Base-by-base conservation (phyloP, 2,329 filamentous ascomycete species). In the Berkeleyomyces rouxiae region DNA sequence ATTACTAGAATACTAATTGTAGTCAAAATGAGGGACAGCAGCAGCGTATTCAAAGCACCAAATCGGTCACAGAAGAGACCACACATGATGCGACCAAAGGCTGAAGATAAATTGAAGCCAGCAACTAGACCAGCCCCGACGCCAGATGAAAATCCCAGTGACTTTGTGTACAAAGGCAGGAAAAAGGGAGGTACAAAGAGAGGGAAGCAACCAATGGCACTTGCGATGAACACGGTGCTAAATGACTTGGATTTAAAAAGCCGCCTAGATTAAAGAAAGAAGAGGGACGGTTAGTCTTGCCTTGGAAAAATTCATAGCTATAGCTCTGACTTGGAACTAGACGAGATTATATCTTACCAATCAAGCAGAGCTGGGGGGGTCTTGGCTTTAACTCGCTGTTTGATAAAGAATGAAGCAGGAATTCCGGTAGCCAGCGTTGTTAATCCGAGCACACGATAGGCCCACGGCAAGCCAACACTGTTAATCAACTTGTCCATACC, bases 151-250 rank as follows among this genome's bases (percentile, higher is more conserved):
- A 85, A 71, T 0, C 79, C 79, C n/a, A 85, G 73, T 0, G 80
- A 79, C 3, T 74, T 71, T 37, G 75, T 75, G 66, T 82, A 83
- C 0, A 83, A 71, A 0, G 82, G 82, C 0, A 84, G 70, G 68
- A 84, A 84, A 71, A 82, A 85, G 0, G 82, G 79, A 0, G 82
- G 80, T 0, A 84, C 81, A 63, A 83, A 77, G 13, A 84, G 75
- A 0, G 82, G 78, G 65, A 85, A 85, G 1, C 79, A 83, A 1
- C 75, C 81, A 7, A 84, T 74, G 0, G 76, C 78, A 0, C 79
- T 78, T 3, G 77, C 76, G 3, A 79, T 67, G 67, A 84, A 83
- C 36, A 85, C 69, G 2, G 78, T 69, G 4, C 73, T 66, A 69
- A 84, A 84, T 7, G 74, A 75, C 31, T 75, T 63, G 62, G 81